Percentiles rank a stretch among this genome's conserved stretches.
Conservation (phyloP, 495 filamentous ascomycete species). For the Aspergillus baeticus region DNA sequence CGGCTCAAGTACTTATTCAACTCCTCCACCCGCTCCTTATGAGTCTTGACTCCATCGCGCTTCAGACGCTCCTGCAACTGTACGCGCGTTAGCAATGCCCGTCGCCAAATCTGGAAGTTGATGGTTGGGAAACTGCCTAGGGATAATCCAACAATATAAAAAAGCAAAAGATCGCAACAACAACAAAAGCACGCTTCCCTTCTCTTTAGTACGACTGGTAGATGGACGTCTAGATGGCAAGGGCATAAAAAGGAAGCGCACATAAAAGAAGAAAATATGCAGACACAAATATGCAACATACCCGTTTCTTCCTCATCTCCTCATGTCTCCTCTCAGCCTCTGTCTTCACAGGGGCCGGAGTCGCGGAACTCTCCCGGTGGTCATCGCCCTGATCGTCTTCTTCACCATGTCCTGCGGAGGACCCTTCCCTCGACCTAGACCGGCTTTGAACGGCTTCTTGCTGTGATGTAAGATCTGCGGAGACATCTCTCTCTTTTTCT, state of each 20-base stretch:
- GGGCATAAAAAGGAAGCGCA: background rate
- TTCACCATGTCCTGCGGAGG: background rate
- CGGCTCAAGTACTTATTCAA: conserved; percentile 89
- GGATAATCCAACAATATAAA: background rate
- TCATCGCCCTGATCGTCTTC: conserved; percentile 4
- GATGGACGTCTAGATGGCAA: conserved; percentile 5
- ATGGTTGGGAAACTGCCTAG: conserved; percentile 6
- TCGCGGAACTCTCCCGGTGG: conserved; percentile 3
- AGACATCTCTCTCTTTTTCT: conserved; percentile 4
- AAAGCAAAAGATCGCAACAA: conserved; percentile 1
- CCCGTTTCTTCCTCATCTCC: conserved; percentile 75
- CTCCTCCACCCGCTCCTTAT: conserved; percentile 95
- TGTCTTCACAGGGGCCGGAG: conserved; percentile 57
- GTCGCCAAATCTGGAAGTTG: background rate
- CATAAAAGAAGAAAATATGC: conserved; percentile 2
- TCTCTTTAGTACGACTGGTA: too few species aligned
- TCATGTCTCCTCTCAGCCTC: conserved; percentile 80
- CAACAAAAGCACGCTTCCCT: background rate
- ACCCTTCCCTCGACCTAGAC: background rate
- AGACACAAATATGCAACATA: conserved; percentile 55
- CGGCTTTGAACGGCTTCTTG: background rate
- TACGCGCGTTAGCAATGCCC: conserved; percentile 5
- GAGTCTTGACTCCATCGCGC: conserved; percentile 85
- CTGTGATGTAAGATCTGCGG: background rate
- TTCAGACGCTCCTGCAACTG: conserved; percentile 67